A percentile compares a stretch with the other conserved stretches of the same genome.
phyloP scores from a whole-genome alignment of 1,139 yeast genomes.

The Kodamaea derodonti region DNA sequence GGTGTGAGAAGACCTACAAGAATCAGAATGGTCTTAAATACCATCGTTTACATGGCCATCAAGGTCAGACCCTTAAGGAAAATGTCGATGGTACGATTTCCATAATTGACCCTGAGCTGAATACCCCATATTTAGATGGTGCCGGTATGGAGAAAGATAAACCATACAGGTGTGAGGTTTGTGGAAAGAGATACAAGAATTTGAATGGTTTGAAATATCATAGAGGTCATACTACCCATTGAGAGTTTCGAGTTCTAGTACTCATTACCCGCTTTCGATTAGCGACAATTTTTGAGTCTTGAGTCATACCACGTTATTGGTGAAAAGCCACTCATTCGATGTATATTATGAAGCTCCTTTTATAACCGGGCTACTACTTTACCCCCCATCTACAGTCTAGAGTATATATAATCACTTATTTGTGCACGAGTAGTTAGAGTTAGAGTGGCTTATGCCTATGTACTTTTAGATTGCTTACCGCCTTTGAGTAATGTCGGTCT shows the following conservation, averaged over 20 bases:
- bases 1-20: constrained; percentile 95
- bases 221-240: constrained; percentile 96
- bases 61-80: constrained; percentile 85
- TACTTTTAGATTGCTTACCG: neutral
- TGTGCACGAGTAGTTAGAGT: neutral
- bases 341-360: no score
- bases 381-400: neutral
- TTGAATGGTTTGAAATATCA: constrained; percentile 95
- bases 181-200: constrained; percentile 96
- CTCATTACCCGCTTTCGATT: no score
- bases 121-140: constrained; percentile 89
- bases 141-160: constrained; percentile 94
- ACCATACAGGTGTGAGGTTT: constrained; percentile 96
- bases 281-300: no score
- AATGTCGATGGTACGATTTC: constrained; percentile 92
- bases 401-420: neutral
- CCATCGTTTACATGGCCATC: constrained; percentile 96
- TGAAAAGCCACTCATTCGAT: no score
- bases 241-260: no score
- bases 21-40: constrained; percentile 96
- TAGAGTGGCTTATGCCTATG: neutral
- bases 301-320: no score
- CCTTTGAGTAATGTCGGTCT: neutral
- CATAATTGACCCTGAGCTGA: constrained; percentile 89
- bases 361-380: no score